Conservation (phyloP, 805 yeast genomes). For the Scheffersomyces ergatensis region DNA sequence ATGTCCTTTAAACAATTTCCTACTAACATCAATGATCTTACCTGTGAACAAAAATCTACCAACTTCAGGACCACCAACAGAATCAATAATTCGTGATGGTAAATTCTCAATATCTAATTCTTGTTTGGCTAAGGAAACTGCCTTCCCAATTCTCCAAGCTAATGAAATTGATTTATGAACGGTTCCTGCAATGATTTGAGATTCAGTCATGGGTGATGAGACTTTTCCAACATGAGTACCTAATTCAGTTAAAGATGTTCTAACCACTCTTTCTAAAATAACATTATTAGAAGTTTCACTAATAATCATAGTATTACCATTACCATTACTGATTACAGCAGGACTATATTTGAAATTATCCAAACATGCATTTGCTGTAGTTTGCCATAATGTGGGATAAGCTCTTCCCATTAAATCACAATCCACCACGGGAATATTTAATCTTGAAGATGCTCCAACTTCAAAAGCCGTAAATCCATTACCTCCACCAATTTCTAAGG, state of each 20-base stretch:
- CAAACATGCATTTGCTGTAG: slow-evolving; percentile 24
- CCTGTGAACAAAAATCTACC: slow-evolving; percentile 34
- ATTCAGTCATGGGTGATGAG: slow-evolving; percentile 27
- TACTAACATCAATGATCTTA: slow-evolving; percentile 43
- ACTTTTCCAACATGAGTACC: slow-evolving; percentile 41
- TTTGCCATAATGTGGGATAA: slow-evolving; percentile 39
- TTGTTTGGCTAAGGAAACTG: slow-evolving; percentile 36
- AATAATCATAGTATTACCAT: slow-evolving; percentile 36
- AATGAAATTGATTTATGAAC: slow-evolving; percentile 20
- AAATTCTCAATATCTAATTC: slow-evolving; percentile 28
- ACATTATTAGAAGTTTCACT: slow-evolving; percentile 28
- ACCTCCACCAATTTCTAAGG: slow-evolving; percentile 45
- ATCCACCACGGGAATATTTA: slow-evolving; percentile 29
- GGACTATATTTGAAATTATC: slow-evolving; percentile 20
- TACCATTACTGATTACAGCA: slow-evolving; percentile 33
- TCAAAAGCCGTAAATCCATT: slow-evolving; percentile 31
- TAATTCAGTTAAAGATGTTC: slow-evolving; percentile 42
- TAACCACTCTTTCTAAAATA: slow-evolving; percentile 33
- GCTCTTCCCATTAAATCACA: slow-evolving; percentile 48
- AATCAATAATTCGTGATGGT: slow-evolving; percentile 25
- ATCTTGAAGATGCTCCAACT: slow-evolving; percentile 9
- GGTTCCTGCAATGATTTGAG: slow-evolving; percentile 5
- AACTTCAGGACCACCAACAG: slow-evolving; percentile 28
- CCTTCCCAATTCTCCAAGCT: slow-evolving; percentile 48
- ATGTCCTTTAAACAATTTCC: slow-evolving; percentile 40